Base-by-base conservation (phyloP, 768 basidiomycete species). In the Lactifluus echinatus region DNA sequence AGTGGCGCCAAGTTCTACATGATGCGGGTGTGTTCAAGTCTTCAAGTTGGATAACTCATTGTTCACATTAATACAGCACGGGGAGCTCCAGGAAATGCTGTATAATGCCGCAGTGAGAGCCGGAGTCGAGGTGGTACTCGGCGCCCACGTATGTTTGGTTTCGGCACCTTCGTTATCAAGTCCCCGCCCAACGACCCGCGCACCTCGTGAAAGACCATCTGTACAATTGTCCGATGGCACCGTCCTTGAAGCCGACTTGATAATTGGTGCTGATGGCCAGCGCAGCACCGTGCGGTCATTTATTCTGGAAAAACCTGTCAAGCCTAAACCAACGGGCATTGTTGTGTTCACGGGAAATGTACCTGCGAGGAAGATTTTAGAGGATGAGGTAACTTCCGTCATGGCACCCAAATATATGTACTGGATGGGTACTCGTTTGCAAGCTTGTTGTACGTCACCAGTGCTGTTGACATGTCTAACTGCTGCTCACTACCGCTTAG, bases 251-350 rank as follows among this genome's bases (percentile, higher is more conserved):
- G 52, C 62, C 37, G 63, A 64, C 42, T 39, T 64, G 24, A 49
- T 64, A 34, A 45, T 64, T n/a, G 63, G 63, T 15, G 63, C 63
- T 34, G 63, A 64, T 42, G 63, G 63, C 15, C 61, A 52, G 17
- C 34, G 42, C 49, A 63, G 62, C 26, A 43, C 48, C 26, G 53
- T 63, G 7, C 60, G 62, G 34, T 33, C 23, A 11, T 55, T 36
- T 15, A 15, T 63, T 31, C 37, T 55, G 24, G 49, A n/a, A 52
- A 37, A 47, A n/a, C 46, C 2, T 11, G 15, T 55, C 0, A 44
- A 57, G n/a, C 53, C 62, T 5, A 29, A 14, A 49, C 12, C 11
- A 37, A 57, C 59, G 17, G 52, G 48, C 4, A 63, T 51, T 11
- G 4, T 55, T 31, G 55, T 47, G 36, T 47, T 62, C 31, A 28